Percentiles rank a stretch among this genome's conserved stretches.
Evolutionary conservation across 148 eudicot species (phyloP).

Genomic region (Arctostaphylos glauca): DNA sequence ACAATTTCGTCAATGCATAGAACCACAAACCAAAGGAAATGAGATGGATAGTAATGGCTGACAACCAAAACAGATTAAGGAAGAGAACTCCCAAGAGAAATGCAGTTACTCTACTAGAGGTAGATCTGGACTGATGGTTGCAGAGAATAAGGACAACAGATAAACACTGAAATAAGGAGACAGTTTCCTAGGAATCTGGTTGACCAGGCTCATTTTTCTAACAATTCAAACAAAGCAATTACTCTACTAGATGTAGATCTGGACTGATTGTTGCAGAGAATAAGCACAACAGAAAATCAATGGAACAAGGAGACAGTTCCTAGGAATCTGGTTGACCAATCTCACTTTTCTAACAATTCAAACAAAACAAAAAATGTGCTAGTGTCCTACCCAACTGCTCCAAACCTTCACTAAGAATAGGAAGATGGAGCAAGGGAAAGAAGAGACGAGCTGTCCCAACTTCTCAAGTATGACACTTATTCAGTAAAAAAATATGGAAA

Average conservation of each 20-base stretch:
- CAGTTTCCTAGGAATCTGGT: background rate
- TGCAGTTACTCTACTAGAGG: background rate
- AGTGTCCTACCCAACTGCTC: background rate
- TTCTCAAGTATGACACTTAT: background rate
- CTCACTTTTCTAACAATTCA: background rate
- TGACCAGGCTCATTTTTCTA: background rate
- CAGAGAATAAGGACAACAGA: background rate
- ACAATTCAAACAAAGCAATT: background rate
- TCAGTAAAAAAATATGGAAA: too few relatives aligned
- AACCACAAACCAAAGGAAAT: background rate
- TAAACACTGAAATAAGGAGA: background rate
- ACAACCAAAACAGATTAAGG: background rate
- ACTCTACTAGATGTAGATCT: background rate
- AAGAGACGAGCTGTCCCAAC: background rate
- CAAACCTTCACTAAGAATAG: background rate
- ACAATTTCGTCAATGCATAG: background rate
- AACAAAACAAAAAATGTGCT: background rate
- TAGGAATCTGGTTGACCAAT: background rate
- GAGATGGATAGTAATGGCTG: background rate
- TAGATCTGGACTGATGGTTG: background rate
- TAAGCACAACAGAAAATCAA: background rate
- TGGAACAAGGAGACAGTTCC: background rate
- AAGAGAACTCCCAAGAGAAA: background rate
- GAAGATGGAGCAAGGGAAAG: background rate
- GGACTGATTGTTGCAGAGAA: background rate